Conservation (phyloP, 116 monocot genomes). For the Cymodocea nodosa region DNA sequence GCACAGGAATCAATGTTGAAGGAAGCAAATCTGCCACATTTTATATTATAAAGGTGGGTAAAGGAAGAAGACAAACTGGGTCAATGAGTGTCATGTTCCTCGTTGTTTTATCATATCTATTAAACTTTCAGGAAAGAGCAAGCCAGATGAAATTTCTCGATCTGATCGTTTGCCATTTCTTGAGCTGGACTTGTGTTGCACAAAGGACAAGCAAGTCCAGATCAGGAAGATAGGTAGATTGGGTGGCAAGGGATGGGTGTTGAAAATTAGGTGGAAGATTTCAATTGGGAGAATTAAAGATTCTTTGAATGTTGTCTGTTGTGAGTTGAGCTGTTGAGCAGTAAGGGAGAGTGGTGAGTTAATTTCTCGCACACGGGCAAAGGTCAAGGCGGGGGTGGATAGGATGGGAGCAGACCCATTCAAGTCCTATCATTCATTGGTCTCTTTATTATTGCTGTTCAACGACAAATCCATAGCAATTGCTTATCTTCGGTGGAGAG, state of each 20-base stretch:
- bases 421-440: not conserved
- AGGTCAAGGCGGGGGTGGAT: not conserved
- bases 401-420: not conserved
- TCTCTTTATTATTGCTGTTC: not conserved
- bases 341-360: not conserved
- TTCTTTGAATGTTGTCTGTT: not conserved
- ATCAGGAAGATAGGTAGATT: not conserved
- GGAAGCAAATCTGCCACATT: constrained; percentile 4
- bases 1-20: not conserved
- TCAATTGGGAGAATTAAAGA: not conserved
- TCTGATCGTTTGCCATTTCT: not conserved
- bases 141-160: not conserved
- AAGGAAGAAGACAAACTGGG: constrained; percentile 1
- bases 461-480: too few species aligned
- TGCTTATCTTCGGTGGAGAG: too few species aligned
- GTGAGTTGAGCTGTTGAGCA: not conserved
- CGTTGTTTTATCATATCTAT: not conserved
- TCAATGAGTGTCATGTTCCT: not conserved
- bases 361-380: not conserved
- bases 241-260: not conserved
- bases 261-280: constrained; percentile 2
- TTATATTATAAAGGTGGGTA: not conserved
- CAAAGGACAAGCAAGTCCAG: not conserved
- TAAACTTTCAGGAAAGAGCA: not conserved
- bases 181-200: too few species aligned